A percentile compares a stretch with the other conserved stretches of the same genome.
These are phyloP conservation scores for Coemansia sp. DNA, from an alignment of 192 early-diverging fungal genomes.

Conservation along the genomic window DNA sequence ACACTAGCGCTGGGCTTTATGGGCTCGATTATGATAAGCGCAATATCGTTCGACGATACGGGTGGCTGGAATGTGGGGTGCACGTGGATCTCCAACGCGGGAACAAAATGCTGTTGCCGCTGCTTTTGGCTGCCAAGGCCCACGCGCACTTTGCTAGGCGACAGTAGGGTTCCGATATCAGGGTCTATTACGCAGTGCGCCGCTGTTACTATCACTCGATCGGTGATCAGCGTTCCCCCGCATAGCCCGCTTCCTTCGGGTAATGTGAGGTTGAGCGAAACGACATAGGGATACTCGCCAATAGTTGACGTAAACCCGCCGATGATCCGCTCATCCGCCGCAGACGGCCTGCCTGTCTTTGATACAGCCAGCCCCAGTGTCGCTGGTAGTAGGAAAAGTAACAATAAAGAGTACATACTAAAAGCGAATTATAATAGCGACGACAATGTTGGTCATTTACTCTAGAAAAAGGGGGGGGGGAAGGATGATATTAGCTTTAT, in stretches of 20 bases:
- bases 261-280: constrained; percentile 26
- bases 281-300: constrained; percentile 23
- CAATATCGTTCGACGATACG: constrained; percentile 29
- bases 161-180: not conserved
- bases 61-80: constrained; percentile 27
- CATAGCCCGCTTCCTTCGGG: constrained; percentile 26
- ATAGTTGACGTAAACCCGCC: constrained; percentile 20
- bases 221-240: constrained; percentile 39
- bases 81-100: constrained; percentile 14
- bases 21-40: constrained; percentile 22
- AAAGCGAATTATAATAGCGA: not conserved
- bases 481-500: not conserved
- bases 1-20: not conserved
- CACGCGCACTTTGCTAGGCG: constrained; percentile 15
- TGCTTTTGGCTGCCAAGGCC: constrained; percentile 28
- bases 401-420: not conserved
- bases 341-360: not conserved
- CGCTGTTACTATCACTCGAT: constrained; percentile 32
- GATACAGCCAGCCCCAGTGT: constrained; percentile 1
- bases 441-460: not conserved
- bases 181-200: constrained; percentile 47
- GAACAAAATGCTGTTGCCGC: constrained; percentile 4
- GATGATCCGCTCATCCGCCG: constrained; percentile 34
- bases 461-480: not conserved
- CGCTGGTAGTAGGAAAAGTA: not conserved